These are phyloP conservation scores for Ochetophila trinervis DNA, from an alignment of 306 rosid species.

Conservation along the genomic window DNA sequence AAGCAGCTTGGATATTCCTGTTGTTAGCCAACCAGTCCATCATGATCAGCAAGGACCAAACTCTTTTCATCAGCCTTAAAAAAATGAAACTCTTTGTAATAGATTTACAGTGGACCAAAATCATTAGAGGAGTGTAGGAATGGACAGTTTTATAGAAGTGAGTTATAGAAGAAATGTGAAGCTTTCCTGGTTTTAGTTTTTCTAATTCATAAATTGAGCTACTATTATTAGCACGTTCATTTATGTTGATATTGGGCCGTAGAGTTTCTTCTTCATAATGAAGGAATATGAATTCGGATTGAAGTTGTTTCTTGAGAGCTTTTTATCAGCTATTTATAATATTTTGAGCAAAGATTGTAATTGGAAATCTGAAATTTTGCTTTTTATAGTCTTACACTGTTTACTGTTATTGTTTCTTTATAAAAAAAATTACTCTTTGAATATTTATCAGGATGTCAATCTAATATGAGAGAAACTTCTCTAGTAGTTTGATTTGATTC, in stretches of 20 bases:
- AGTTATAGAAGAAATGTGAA: slow-evolving; percentile 41
- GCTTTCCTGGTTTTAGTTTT: slow-evolving; percentile 29
- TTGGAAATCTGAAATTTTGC: neutral
- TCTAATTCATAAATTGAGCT: slow-evolving; percentile 23
- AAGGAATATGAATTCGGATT: neutral
- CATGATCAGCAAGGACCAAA: slow-evolving; percentile 61
- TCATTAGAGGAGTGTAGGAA: slow-evolving; percentile 24
- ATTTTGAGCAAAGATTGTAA: neutral
- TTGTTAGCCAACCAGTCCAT: slow-evolving; percentile 72
- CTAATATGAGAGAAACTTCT: too few relatives aligned
- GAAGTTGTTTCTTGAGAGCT: neutral
- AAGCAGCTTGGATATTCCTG: slow-evolving; percentile 91
- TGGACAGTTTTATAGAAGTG: slow-evolving; percentile 27
- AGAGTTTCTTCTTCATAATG: neutral
- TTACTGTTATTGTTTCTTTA: too few relatives aligned
- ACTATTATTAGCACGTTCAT: neutral
- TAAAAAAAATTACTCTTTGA: too few relatives aligned
- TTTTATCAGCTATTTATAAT: neutral
- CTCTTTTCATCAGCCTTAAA: slow-evolving; percentile 66
- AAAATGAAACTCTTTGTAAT: slow-evolving; percentile 14
- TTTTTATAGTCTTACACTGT: too few relatives aligned
- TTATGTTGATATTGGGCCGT: neutral
- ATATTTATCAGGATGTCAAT: too few relatives aligned
- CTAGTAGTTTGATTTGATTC: too few relatives aligned
- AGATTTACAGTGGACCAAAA: slow-evolving; percentile 19